Base-by-base conservation (phyloP, 1,284 basidiomycete genomes). In the Boletus albobrunnescens region DNA sequence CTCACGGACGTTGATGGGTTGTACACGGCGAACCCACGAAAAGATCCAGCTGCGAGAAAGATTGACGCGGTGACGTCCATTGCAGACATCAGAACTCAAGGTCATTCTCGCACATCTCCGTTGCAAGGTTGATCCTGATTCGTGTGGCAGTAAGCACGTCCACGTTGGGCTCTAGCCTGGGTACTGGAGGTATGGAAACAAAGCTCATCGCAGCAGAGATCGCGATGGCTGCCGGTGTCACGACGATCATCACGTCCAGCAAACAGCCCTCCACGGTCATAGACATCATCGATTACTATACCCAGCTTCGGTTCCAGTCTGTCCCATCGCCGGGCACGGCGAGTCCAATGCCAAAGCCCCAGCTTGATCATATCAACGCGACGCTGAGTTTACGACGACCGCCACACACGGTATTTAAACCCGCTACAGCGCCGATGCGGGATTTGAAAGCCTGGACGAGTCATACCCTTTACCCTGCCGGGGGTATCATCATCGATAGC, bases 141-240 rank as follows among this genome's bases (percentile, higher is more conserved):
- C 6, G 7, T 24, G 9, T 22, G 7, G 14, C 59, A 94, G 94
- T 98, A 3, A 91, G 88, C 58, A 96, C 94, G 0, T 81, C 82
- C 3, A 97, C 94, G 0, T 76, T 95, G 6, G 96, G 95, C 0
- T 94, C 92, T 1, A 91, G 81, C 53, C 78, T 99, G 11, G 96
- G 95, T 0, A 99, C 96, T 2, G 96, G 95, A 1, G 96, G 96
- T 6, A 99, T 99, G 96, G 93, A 96, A 71, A 99, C 96, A 6
- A 99, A 99, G 65, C 81, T 99, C 51, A 96, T 99, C 53, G 95
- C 95, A 1, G 95, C 96, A 0, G 96, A 99, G 64, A 90, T 99
- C 13, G 94, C 95, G 1, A 96, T 91, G 0, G 94, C 86, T 0
- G 95, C 94, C 0, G 95, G 96, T 5, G 93, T 96, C n/a, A 86